phyloP scores from a whole-genome alignment of 2,329 filamentous ascomycete genomes.

The Sporothrix pseudoabietina region DNA sequence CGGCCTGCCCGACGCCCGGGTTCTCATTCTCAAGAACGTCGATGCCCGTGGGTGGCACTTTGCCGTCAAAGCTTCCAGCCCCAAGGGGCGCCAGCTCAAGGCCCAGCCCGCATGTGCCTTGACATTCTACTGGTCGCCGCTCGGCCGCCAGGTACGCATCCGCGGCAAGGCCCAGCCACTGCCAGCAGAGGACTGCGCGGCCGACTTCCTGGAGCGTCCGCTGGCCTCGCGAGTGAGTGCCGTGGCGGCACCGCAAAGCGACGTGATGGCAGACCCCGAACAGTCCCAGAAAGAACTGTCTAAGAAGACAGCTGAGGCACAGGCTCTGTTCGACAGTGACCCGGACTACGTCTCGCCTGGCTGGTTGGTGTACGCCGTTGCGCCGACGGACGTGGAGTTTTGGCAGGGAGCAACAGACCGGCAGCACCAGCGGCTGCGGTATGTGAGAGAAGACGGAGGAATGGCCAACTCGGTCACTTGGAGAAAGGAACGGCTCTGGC shows the following conservation, averaged over 20 bases:
- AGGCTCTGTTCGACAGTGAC: constrained; percentile 20
- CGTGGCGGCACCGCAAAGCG: constrained; percentile 28
- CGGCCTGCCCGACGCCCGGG: constrained; percentile 30
- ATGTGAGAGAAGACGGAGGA: constrained; percentile 2
- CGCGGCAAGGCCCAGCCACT: constrained; percentile 25
- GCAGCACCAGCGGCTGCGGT: constrained; percentile 31
- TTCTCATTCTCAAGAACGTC: constrained; percentile 33
- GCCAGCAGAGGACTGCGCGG: constrained; percentile 25
- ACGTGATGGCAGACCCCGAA: constrained; percentile 3
- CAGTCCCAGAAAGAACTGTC: not conserved
- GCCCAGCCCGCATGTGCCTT: constrained; percentile 21
- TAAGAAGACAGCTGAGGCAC: not conserved
- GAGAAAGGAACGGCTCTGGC: constrained; percentile 30
- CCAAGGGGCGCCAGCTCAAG: constrained; percentile 32
- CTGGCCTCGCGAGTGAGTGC: constrained; percentile 25
- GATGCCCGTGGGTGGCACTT: constrained; percentile 34
- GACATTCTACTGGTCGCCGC: constrained; percentile 32
- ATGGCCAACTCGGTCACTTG: constrained; percentile 1
- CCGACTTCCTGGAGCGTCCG: constrained; percentile 30
- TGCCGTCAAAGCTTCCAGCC: constrained; percentile 28
- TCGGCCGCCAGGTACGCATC: constrained; percentile 31
- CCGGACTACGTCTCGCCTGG: constrained; percentile 28
- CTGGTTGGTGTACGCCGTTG: constrained; percentile 33
- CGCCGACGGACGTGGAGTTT: constrained; percentile 30
- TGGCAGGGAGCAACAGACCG: constrained; percentile 33